Percentiles rank a stretch among this genome's conserved stretches.
Evolutionary conservation across 1,284 basidiomycete species (phyloP).

Genomic region (Apiotrichum mycotoxinovorans): DNA sequence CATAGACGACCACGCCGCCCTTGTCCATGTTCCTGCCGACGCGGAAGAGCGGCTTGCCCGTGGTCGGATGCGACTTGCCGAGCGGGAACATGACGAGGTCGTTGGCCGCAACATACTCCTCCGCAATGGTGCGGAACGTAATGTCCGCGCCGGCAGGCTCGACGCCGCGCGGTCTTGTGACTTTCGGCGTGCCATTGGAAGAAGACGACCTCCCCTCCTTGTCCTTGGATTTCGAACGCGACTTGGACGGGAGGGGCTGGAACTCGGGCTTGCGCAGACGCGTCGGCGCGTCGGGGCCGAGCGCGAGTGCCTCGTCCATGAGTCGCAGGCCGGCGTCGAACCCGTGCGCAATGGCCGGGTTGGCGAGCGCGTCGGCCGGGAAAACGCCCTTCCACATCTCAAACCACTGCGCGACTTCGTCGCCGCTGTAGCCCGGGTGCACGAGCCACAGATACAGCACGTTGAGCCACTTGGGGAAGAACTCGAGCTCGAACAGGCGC

Average conservation of each 20-base stretch:
- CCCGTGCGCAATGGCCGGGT: constrained; percentile 67
- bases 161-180: background rate
- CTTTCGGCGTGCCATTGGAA: constrained; percentile 18
- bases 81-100: constrained; percentile 86
- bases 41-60: constrained; percentile 80
- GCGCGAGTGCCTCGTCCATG: constrained; percentile 85
- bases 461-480: constrained; percentile 95
- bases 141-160: constrained; percentile 60
- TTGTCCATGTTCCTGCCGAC: constrained; percentile 72
- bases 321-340: constrained; percentile 81
- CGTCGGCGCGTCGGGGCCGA: constrained; percentile 68
- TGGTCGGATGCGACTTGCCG: constrained; percentile 72
- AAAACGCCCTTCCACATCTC: constrained; percentile 80
- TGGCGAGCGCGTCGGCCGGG: constrained; percentile 61
- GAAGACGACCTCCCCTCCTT: too few species aligned
- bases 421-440: constrained; percentile 74
- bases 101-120: constrained; percentile 74
- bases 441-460: constrained; percentile 87
- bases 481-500: constrained; percentile 79
- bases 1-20: constrained; percentile 72
- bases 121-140: constrained; percentile 85
- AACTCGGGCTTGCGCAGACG: constrained; percentile 64
- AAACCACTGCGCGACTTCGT: constrained; percentile 87
- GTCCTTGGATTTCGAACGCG: background rate
- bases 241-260: constrained; percentile 34